Evolutionary conservation across 1,284 basidiomycete genomes (phyloP).

Genomic region (Puccinia polysora): DNA sequence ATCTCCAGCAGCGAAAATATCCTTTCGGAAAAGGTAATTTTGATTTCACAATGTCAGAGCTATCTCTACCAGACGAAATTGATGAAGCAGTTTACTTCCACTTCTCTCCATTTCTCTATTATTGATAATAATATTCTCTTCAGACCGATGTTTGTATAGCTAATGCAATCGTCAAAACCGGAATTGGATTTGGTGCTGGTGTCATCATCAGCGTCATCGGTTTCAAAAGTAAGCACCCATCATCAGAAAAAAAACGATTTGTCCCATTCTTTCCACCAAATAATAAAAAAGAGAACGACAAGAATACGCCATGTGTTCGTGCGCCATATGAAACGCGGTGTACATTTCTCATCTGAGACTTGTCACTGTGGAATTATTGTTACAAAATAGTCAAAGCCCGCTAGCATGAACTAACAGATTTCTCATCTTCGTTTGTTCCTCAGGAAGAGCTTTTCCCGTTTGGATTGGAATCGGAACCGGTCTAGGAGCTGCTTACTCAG

Average conservation of each 20-base stretch:
- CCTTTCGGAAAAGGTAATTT: constrained; percentile 32
- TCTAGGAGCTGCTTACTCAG: constrained; percentile 52
- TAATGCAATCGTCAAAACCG: constrained; percentile 54
- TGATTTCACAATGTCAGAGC: background rate
- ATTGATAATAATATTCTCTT: background rate
- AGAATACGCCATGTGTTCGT: background rate
- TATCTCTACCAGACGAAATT: background rate
- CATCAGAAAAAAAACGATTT: background rate
- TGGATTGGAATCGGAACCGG: constrained; percentile 53
- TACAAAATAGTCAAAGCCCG: background rate
- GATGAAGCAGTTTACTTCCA: background rate
- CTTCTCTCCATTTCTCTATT: background rate
- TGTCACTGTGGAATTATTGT: background rate
- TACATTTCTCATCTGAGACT: too few species aligned
- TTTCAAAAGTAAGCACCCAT: constrained; percentile 47
- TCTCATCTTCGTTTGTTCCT: background rate
- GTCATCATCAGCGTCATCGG: constrained; percentile 52
- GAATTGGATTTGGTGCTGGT: constrained; percentile 53
- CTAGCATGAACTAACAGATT: background rate
- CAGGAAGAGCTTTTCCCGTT: constrained; percentile 53
- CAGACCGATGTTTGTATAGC: constrained; percentile 53
- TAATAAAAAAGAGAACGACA: background rate
- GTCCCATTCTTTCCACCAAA: background rate
- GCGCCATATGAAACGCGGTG: background rate
- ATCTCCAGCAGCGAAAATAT: constrained; percentile 38